Base-by-base conservation (phyloP, 2,329 filamentous ascomycete species). In the Aphanocladium album region DNA sequence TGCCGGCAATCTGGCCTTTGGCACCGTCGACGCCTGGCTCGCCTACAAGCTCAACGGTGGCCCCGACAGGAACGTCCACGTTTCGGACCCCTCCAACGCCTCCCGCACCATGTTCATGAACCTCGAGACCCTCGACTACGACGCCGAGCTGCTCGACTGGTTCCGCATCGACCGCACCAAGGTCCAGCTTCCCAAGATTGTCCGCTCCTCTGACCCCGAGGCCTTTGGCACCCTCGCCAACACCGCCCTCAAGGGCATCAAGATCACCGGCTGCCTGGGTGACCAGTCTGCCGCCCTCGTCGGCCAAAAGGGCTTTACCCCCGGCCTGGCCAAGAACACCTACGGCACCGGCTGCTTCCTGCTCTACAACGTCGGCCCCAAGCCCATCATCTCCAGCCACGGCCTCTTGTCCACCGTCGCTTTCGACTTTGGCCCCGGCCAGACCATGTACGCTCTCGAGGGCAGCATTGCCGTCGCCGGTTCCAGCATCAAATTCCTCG, bases 71-170 rank as follows among this genome's bases (percentile, higher is more conserved):
- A 83, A 87, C 60, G 72, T 90, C 57, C 85, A 88, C 70, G 89
- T 93, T 62, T 91, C 90, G 1, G 90, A 95, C 68, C 83, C 88
- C 6, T 89, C 89, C 61, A 95, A 95, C 71, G 90, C 90, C n/a
- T 91, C 88, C 3, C 80, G 90, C 65, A 93, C 90, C 47, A 92
- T 93, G 90, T 92, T 95, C 74, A 90, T 93, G 86, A 90, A 93
- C 73, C 80, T 93, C 35, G 81, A 89, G 68, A 90, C 84, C 1
- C 79, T 91, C 49, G 74, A 91, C 67, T 95, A 93, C 72, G 89
- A 91, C 68, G 83, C 89, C 52, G 81, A 83, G 56, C 81, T 93
- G 53, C 77, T 93, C 33, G 80, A 88, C 51, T 93, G 91, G 77
- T 93, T 93, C 77, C 80, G 84, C 46, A 75, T 93, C 47, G 87